Base-by-base conservation (phyloP, 495 filamentous ascomycete species). In the Rhizodiscina lignyota region DNA sequence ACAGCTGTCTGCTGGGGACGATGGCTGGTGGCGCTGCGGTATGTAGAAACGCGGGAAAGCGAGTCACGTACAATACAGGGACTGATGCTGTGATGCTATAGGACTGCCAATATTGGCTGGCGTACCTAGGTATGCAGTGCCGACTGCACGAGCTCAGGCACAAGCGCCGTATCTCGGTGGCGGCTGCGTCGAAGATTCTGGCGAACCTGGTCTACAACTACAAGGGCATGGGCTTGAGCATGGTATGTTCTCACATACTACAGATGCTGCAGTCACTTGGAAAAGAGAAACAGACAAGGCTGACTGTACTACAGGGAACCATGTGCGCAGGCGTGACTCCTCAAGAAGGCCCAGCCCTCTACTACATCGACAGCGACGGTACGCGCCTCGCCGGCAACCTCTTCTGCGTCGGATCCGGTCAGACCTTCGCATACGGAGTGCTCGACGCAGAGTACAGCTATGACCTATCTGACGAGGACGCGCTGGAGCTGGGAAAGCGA, bases 51-150 rank as follows among this genome's bases (percentile, higher is more conserved):
- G n/a, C n/a, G n/a, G n/a, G n/a, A n/a, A n/a, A n/a, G n/a, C n/a
- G n/a, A n/a, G 35, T 8, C 20, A 20, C 8, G 8, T n/a, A 13
- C 32, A 13, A 4, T 16, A 36, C 5, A 24, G 11, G 10, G 10
- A 8, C 20, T 28, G 11, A 21, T 27, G 11, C 10, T 35, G 11
- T 35, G 10, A 24, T 10, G 19, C 11, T 23, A 31, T 37, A 81
- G 76, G 89, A 97, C 64, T 97, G 89, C 63, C 89, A 96, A 74
- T 96, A 93, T 67, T 97, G 89, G 89, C 77, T 97, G 45, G 83
- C 82, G 52, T 97, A 93, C 68, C 69, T 97, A 44, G 89, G 89
- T 40, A 91, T 96, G 77, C 84, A 96, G 66, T 97, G 89, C 63
- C 87, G 89, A 34, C 79, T 97, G 41, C 89, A 96, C 61, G 89